Conservation (phyloP, 345 rosid species). For the Eutrema japonicum region DNA sequence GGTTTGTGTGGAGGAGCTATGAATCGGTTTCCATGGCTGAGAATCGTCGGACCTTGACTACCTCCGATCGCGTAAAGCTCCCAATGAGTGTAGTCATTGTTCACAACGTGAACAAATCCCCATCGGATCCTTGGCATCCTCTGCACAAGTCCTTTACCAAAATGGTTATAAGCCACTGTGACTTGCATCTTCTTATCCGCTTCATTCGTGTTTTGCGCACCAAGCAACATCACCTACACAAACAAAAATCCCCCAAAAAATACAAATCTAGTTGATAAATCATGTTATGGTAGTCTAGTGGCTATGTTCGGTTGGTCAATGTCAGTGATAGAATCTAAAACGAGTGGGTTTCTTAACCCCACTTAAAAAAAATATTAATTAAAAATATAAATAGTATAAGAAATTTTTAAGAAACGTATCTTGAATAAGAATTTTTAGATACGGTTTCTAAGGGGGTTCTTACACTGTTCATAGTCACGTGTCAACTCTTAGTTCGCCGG, state of each 20-base stretch:
- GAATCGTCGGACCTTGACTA: conserved; percentile 62
- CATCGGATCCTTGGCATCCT: conserved; percentile 81
- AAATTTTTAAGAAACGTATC: too few species aligned
- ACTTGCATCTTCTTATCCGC: conserved; percentile 64
- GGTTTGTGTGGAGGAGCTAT: conserved; percentile 56
- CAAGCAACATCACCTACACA: conserved; percentile 66
- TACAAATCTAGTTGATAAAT: neutral
- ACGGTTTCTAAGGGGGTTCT: too few species aligned
- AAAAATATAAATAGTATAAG: too few species aligned
- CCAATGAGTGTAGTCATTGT: conserved; percentile 84
- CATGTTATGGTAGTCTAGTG: neutral
- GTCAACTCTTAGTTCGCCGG: too few species aligned
- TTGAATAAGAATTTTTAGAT: neutral
- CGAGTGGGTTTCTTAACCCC: too few species aligned
- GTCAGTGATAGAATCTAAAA: neutral
- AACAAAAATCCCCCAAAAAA: neutral
- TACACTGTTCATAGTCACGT: too few species aligned
- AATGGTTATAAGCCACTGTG: conserved; percentile 77
- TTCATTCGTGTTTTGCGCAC: conserved; percentile 53
- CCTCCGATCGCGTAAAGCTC: conserved; percentile 81
- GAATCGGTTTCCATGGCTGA: conserved; percentile 80
- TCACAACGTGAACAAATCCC: conserved; percentile 78
- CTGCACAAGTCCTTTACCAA: conserved; percentile 72
- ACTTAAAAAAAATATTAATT: too few species aligned
- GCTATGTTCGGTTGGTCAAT: neutral